Conservation (phyloP, 163 green algal species). For the Chlorella variabilis region DNA sequence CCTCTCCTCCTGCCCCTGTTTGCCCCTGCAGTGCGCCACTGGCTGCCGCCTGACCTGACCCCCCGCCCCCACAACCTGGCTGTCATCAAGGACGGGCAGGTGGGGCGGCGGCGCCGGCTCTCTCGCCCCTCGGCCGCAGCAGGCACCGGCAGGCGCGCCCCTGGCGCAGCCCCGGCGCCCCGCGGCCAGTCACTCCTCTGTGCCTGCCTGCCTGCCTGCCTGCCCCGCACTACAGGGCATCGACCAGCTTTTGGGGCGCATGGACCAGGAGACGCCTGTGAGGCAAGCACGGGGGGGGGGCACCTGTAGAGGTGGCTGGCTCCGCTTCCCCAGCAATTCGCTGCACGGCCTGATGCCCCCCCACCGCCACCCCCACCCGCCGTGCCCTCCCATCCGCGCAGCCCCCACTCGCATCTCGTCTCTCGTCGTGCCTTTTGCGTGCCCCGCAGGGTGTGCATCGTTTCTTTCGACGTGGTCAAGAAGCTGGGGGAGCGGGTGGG, state of each 20-base stretch:
- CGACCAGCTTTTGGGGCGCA: neutral
- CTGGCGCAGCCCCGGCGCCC: neutral
- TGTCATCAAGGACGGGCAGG: slow-evolving; percentile 25
- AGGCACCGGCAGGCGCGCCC: no score
- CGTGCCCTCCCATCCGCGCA: no score
- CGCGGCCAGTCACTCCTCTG: neutral
- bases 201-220: neutral
- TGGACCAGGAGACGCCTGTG: neutral
- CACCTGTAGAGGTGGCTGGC: no score
- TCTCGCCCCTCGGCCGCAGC: no score
- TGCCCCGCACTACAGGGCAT: neutral
- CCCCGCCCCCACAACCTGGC: slow-evolving; percentile 38
- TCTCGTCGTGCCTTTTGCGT: no score
- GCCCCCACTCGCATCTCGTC: no score
- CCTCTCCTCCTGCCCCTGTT: neutral
- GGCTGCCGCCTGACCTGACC: slow-evolving; percentile 55
- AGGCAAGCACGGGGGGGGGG: no score
- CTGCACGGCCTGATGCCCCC: no score
- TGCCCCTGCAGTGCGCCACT: slow-evolving; percentile 49
- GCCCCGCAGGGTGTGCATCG: slow-evolving; percentile 34
- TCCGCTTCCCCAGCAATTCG: no score
- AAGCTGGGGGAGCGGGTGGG: slow-evolving; percentile 49
- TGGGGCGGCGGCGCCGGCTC: neutral
- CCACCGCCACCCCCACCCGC: no score
- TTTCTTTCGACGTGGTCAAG: slow-evolving; percentile 63